These are phyloP conservation scores for Cladosporium oxysporum DNA, from an alignment of 2,329 filamentous ascomycete genomes.

Conservation along the genomic window DNA sequence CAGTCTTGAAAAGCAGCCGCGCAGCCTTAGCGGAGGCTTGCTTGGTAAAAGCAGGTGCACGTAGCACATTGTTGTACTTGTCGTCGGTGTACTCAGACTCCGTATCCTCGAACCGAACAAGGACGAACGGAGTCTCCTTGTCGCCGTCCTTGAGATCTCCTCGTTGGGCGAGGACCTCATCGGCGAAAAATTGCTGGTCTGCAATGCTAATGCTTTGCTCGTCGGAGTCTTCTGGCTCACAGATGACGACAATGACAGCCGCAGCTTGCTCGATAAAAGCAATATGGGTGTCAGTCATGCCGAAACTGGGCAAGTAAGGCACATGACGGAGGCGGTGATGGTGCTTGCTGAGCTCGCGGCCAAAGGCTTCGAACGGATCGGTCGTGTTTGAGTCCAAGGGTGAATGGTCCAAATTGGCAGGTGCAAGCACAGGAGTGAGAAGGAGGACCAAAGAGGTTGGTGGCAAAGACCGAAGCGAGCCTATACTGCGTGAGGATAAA, in stretches of 20 bases:
- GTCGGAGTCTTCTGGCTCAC: not conserved
- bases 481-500: constrained; percentile 21
- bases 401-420: constrained; percentile 37
- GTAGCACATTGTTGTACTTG: constrained; percentile 3
- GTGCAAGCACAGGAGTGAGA: constrained; percentile 43
- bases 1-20: constrained; percentile 4
- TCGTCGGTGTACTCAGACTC: not conserved
- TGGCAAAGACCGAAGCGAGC: constrained; percentile 38
- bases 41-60: not conserved
- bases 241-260: constrained; percentile 62
- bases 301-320: constrained; percentile 65
- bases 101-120: constrained; percentile 3
- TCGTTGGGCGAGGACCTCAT: not conserved
- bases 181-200: not conserved
- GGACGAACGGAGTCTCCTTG: not conserved
- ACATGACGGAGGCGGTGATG: constrained; percentile 68
- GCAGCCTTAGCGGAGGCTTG: constrained; percentile 1
- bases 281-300: constrained; percentile 65
- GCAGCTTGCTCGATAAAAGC: constrained; percentile 63
- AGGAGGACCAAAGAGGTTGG: constrained; percentile 46
- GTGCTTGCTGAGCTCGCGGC: constrained; percentile 60
- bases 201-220: not conserved
- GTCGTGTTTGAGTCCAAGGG: constrained; percentile 35
- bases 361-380: constrained; percentile 74
- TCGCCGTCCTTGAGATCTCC: not conserved